A percentile compares a stretch with the other conserved stretches of the same genome.
Conservation (phyloP, 78 protist genomes). For the Dictyostelium citrinum region DNA sequence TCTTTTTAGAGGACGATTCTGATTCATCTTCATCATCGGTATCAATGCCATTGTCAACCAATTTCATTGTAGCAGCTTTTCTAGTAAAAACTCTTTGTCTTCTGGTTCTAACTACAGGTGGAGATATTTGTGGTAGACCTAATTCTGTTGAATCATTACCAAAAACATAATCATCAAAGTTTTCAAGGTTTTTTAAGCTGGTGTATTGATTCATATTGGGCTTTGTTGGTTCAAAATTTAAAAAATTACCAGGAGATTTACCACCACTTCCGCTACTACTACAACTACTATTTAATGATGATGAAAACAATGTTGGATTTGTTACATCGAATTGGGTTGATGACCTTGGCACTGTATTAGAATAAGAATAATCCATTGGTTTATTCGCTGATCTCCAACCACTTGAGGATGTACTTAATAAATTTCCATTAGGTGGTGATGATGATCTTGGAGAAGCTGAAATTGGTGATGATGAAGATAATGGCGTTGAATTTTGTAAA, state of each 20-base stretch:
- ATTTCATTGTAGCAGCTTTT: background rate
- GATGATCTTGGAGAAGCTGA: background rate
- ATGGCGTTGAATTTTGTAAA: background rate
- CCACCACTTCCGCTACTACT: background rate
- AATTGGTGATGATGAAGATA: background rate
- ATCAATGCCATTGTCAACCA: background rate
- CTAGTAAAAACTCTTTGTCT: background rate
- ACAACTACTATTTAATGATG: background rate
- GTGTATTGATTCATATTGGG: background rate
- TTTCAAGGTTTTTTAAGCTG: background rate
- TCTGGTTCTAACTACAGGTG: background rate
- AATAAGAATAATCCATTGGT: background rate
- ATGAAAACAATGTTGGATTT: background rate
- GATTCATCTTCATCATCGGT: background rate
- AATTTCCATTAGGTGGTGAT: background rate
- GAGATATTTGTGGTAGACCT: background rate
- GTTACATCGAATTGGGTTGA: background rate
- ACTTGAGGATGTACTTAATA: background rate
- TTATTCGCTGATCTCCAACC: background rate
- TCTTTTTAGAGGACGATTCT: background rate
- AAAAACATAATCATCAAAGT: background rate
- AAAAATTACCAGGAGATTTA: background rate
- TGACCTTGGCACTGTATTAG: background rate
- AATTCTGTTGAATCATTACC: background rate
- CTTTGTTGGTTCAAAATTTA: background rate